A percentile compares a stretch with the other conserved stretches of the same genome.
Conservation (phyloP, 2,329 filamentous ascomycete genomes). For the Didymella sp. region DNA sequence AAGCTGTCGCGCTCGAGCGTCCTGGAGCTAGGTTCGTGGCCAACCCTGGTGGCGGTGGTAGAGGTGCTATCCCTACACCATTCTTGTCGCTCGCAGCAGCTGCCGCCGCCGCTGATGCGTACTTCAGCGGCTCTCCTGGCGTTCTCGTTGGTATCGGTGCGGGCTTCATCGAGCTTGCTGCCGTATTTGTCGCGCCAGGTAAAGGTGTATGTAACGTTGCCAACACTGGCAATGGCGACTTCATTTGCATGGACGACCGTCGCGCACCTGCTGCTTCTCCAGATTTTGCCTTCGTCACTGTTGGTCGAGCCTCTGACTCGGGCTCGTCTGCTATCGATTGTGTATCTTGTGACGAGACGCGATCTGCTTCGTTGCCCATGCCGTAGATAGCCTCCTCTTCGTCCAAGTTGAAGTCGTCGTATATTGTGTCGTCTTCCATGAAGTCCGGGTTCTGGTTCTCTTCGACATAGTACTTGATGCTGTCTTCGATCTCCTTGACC, state of each 20-base stretch:
- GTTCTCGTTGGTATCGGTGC: constrained; percentile 83
- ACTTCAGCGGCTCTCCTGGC: constrained; percentile 90
- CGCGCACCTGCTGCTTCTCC: constrained; percentile 68
- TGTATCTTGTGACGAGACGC: constrained; percentile 91
- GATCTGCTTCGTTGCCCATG: constrained; percentile 79
- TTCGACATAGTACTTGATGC: constrained; percentile 93
- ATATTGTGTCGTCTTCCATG: constrained; percentile 92
- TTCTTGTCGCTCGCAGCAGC: constrained; percentile 91
- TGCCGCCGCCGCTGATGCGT: constrained; percentile 93
- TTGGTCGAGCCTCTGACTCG: constrained; percentile 63
- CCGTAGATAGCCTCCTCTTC: constrained; percentile 91
- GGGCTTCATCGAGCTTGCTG: constrained; percentile 82
- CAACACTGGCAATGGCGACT: constrained; percentile 90
- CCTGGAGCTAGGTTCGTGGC: constrained; percentile 18
- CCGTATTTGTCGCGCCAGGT: constrained; percentile 65
- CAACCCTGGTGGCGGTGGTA: constrained; percentile 84
- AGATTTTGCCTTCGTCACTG: constrained; percentile 62
- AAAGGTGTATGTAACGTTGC: constrained; percentile 84
- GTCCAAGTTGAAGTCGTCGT: constrained; percentile 90
- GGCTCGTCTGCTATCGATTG: constrained; percentile 90
- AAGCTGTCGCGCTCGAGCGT: constrained; percentile 64
- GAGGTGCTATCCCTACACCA: constrained; percentile 85
- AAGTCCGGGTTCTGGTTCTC: constrained; percentile 89
- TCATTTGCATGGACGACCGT: constrained; percentile 86
- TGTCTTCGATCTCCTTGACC: constrained; percentile 87